Base-by-base conservation (phyloP, 495 filamentous ascomycete species). In the Aspergillus sparsus region DNA sequence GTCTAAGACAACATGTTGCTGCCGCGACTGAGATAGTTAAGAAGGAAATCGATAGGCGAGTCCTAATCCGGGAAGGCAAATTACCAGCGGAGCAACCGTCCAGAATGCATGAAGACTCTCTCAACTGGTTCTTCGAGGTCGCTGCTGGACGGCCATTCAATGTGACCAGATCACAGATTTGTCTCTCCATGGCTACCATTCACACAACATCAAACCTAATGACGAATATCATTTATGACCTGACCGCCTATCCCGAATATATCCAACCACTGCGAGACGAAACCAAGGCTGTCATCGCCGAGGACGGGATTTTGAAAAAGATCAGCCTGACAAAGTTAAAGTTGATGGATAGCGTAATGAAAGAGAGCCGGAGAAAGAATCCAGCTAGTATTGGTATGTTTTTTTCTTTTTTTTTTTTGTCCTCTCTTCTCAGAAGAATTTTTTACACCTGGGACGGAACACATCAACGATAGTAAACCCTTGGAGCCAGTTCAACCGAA, bases 291-390 rank as follows among this genome's bases (percentile, higher is more conserved):
- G 68, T 77, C 16, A 27, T 73, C n/a, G 54, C 53, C 4, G 64
- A 74, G 49, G 76, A 75, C 50, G 75, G 70, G 0, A 68, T 69
- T 10, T 72, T 82, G 70, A 75, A 76, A 36, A 83, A 80, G 68
- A 73, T 73, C 13, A 77, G 76, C 6, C 41, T 83, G 18, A 69
- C 72, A 21, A 82, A 83, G 63, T 63, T 85, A 56, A 78, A 76
- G 64, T 63, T 81, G 50, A 73, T 85, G 77, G 76, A 77, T 39
- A 77, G 74, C 49, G 62, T 74, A 6, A 65, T 75, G 64, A 76
- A 79, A 59, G 68, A 81, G 65, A 68, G 68, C 54, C 68, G 73
- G 65, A 66, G 63, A 35, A 49, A 70, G 54, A 45, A 73, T 53
- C 64, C 79, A 12, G 31, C 72, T 32, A 47, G 72, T 55, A 55